These are phyloP conservation scores for Cinchona pubescens DNA, from an alignment of 257 asterid species.

Conservation along the genomic window DNA sequence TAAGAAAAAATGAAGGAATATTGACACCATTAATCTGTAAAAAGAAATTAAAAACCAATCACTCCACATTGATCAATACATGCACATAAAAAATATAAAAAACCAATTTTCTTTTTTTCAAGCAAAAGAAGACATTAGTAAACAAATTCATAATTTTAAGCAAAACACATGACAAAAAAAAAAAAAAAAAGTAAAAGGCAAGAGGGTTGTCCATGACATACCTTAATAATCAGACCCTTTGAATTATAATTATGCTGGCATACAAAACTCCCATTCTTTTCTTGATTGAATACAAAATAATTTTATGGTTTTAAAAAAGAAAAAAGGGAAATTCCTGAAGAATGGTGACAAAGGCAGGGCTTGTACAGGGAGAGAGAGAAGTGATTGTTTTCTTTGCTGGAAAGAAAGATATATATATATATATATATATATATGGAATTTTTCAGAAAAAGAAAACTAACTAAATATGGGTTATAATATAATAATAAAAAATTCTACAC, in stretches of 20 bases:
- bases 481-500: too few relatives aligned
- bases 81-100: conserved; percentile 16
- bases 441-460: neutral
- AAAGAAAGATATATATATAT: too few relatives aligned
- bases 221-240: conserved; percentile 27
- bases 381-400: conserved; percentile 17
- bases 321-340: conserved; percentile 16
- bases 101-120: conserved; percentile 14
- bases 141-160: conserved; percentile 8
- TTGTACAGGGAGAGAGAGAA: conserved; percentile 21
- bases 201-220: conserved; percentile 19
- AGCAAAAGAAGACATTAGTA: neutral
- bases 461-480: too few relatives aligned
- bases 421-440: conserved; percentile 17
- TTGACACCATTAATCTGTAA: conserved; percentile 46
- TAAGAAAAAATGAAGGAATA: conserved; percentile 31
- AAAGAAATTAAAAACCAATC: neutral
- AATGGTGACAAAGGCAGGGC: conserved; percentile 34
- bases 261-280: conserved; percentile 21
- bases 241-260: conserved; percentile 22
- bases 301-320: conserved; percentile 1
- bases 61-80: conserved; percentile 8
- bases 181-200: conserved; percentile 6
- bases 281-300: neutral
- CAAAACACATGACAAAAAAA: neutral